These are phyloP conservation scores for Arctostaphylos glauca DNA, from an alignment of 148 eudicot species.

Conservation along the genomic window DNA sequence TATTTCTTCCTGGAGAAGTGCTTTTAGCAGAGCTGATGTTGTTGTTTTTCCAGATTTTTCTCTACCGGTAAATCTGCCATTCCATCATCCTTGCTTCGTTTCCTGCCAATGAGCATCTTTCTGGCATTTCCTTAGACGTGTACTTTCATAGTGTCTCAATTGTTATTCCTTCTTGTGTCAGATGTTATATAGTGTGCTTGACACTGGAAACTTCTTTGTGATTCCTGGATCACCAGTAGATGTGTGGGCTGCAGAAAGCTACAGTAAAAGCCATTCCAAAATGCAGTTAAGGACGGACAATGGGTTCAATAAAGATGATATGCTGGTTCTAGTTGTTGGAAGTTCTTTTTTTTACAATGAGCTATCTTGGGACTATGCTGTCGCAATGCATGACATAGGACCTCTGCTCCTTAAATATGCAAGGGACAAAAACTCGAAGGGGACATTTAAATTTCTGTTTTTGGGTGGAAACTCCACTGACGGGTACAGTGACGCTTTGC, in stretches of 20 bases:
- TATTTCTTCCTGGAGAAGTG: constrained; percentile 63
- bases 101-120: not conserved
- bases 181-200: constrained; percentile 92
- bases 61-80: constrained; percentile 57
- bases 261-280: constrained; percentile 64
- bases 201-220: constrained; percentile 97
- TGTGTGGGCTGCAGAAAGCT: constrained; percentile 92
- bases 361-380: constrained; percentile 86
- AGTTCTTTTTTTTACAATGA: constrained; percentile 81
- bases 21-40: constrained; percentile 83
- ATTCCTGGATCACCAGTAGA: constrained; percentile 98
- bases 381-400: constrained; percentile 72
- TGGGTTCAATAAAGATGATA: constrained; percentile 64
- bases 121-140: not conserved
- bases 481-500: constrained; percentile 61
- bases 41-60: constrained; percentile 88
- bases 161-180: constrained; percentile 49
- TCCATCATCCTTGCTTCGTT: constrained; percentile 1
- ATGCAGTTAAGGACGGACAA: constrained; percentile 45
- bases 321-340: constrained; percentile 77
- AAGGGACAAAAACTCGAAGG: constrained; percentile 39
- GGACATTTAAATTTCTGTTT: constrained; percentile 61
- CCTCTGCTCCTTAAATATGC: constrained; percentile 82
- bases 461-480: constrained; percentile 73
- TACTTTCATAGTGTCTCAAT: constrained; percentile 28